Conservation (phyloP, 768 basidiomycete genomes). For the Mrakia hoshinonis region DNA sequence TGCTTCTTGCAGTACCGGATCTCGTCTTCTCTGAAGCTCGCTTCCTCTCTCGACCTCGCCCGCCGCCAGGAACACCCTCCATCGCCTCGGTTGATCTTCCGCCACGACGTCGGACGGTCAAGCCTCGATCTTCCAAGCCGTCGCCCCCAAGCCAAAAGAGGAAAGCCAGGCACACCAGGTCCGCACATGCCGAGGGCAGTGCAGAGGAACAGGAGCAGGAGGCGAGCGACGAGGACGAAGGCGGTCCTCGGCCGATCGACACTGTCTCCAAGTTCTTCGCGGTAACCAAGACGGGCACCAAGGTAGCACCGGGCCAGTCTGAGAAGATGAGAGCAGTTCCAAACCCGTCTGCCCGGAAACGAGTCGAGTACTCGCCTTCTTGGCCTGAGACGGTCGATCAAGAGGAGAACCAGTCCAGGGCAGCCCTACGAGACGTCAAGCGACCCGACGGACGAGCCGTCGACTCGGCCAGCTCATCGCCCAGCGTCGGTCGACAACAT, state of each 20-base stretch:
- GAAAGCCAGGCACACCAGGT: too few relatives aligned
- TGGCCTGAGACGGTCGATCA: neutral
- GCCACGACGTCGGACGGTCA: neutral
- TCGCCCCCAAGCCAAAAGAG: neutral
- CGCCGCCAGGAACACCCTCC: neutral
- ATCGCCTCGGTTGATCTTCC: neutral
- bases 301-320: neutral
- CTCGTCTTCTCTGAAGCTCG: slow-evolving; percentile 6
- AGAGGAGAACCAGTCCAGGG: neutral
- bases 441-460: neutral
- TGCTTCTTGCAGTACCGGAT: neutral
- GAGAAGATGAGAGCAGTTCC: neutral
- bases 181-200: neutral
- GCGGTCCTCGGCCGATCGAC: neutral
- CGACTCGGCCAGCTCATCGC: neutral
- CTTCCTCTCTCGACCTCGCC: slow-evolving; percentile 1
- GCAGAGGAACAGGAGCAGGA: neutral
- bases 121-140: neutral
- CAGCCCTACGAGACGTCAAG: neutral
- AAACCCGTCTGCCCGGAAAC: neutral
- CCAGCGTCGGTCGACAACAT: neutral
- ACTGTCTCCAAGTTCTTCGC: slow-evolving; percentile 7
- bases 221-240: neutral
- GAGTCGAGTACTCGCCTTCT: neutral
- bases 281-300: neutral